Base-by-base conservation (phyloP, 495 filamentous ascomycete species). In the Penicillium ucsense region DNA sequence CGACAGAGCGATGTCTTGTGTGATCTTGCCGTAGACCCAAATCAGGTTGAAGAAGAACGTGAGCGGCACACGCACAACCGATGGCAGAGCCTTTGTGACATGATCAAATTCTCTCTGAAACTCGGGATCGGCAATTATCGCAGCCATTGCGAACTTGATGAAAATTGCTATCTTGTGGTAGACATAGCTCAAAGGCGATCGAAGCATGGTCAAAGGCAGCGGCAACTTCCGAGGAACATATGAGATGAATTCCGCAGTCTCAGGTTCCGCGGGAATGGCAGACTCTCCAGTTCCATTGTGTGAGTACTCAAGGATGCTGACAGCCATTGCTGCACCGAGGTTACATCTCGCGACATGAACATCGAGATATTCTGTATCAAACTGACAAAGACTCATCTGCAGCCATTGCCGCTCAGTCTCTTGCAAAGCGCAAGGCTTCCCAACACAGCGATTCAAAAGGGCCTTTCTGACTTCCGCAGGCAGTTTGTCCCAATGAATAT, bases 21-120 rank as follows among this genome's bases (percentile, higher is more conserved):
- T 44, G 3, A 57, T 29, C 45, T 67, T 70, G 39, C 65, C 56
- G 46, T 76, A 79, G 4, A 68, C 61, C 77, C 77, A 81, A 27
- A 77, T 20, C 46, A 63, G 52, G 51, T 69, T 79, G 30, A 81
- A 55, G 0, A 62, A 5, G 31, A 67, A 62, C 0, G 66, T 62
- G 8, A 49, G 46, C 4, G 75, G 70, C 28, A 66, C 65, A 9
- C 68, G 70, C 8, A 76, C 38, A 31, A 69, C 12, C 6, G 51
- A 36, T 5, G 64, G 65, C 28, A 61, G 61, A 4, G 40, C 32
- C 34, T 55, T 50, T n/a, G 73, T 59, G 36, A 74, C 66, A 56
- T 73, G 74, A 8, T 77, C 61, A 42, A 80, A 65, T 43, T 82
- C 78, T 41, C 78, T 61, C 49, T 82, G 78, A 53, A 76, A 80